phyloP scores from a whole-genome alignment of 805 yeast species.

The Yarrowia yakushimensis region DNA sequence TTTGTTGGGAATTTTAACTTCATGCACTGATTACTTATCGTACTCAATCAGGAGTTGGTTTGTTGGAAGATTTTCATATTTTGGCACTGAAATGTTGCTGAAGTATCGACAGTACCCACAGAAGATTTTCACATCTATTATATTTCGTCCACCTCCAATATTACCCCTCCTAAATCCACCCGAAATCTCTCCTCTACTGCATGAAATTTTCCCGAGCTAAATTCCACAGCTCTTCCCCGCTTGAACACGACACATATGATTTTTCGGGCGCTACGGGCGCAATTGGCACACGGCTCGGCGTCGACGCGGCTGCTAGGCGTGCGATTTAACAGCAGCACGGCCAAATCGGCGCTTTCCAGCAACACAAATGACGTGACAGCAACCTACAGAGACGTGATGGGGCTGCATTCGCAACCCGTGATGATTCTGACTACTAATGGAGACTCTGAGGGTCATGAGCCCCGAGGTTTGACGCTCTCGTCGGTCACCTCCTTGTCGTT shows the following conservation, averaged over 20 bases:
- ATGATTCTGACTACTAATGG: constrained; percentile 56
- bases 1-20: neutral
- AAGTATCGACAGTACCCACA: neutral
- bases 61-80: neutral
- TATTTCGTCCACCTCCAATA: neutral
- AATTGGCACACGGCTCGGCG: neutral
- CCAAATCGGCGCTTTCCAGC: neutral
- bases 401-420: constrained; percentile 50
- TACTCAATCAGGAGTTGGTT: neutral
- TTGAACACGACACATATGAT: neutral
- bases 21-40: neutral
- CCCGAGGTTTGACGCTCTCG: constrained; percentile 74
- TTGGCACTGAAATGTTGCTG: neutral
- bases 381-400: constrained; percentile 43
- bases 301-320: neutral
- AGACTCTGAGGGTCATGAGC: constrained; percentile 28
- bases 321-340: neutral
- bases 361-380: neutral
- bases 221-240: neutral
- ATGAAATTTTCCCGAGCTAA: neutral
- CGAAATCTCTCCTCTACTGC: neutral
- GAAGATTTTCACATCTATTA: neutral
- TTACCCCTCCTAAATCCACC: neutral
- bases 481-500: constrained; percentile 81
- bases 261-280: neutral